Base-by-base conservation (phyloP, 164 flowering plant species). In the Santalum album region DNA sequence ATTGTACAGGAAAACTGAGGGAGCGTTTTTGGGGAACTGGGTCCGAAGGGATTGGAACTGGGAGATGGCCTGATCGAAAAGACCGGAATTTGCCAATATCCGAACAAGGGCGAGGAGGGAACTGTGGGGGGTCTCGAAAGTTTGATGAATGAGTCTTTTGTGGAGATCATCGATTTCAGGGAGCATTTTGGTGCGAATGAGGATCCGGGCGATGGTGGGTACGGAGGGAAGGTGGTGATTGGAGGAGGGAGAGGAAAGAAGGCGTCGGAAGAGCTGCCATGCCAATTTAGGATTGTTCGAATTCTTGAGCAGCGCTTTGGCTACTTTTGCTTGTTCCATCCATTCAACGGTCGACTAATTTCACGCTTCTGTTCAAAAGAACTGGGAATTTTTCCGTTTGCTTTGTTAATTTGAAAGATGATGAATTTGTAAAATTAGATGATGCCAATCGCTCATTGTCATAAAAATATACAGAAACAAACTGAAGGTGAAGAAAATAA, bases 261-360 rank as follows among this genome's bases (percentile, higher is more conserved):
- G 47, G 53, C 84, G 83, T 52, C 76, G 82, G 80, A 85, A 81
- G 75, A 85, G 59, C 1, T 67, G 74, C 94, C 94, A 87, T 69
- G 89, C 83, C 14, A 83, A 55, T n/a, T 56, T 59, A 12, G 91
- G 97, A 58, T 77, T 76, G 56, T 65, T 53, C 49, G 75, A 14
- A 75, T 83, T 82, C 56, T 55, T 68, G 64, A 61, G 22, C 43
- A 86, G 62, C 23, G 84, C 69, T 65, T 64, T 78, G 45, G 65
- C 55, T 27, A 83, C 69, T 43, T n/a, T 54, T 60, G 25, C 54
- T 32, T 14, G 68, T 45, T 59, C 54, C 64, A 24, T 62, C 69
- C 72, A 65, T 67, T 25, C 12, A 53, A 29, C 34, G 34, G 34
- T 29, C 34, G 34, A 29, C 4, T 29, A 9, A n/a, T 9, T 29